Evolutionary conservation across 1,284 basidiomycete species (phyloP), one percentile per base, ranked within the genome.

Genomic region (Sphagnurus paluster): DNA sequence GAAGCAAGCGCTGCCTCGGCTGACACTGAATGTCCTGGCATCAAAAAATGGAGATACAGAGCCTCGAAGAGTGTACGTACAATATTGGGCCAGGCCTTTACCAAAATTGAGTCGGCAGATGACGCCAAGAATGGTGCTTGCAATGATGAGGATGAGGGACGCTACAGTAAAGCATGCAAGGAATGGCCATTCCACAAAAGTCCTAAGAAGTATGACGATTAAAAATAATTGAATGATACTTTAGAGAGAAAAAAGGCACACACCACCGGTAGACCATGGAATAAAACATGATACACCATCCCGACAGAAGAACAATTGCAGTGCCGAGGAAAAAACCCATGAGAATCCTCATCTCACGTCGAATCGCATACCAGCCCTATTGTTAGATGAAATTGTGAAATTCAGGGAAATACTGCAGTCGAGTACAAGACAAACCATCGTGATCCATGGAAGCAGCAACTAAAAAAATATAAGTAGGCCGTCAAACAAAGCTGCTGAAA

Each of bases 131-230:
- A 70, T 58, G 38, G 70, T 62, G 25, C 70, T 74, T 13, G 68
- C 63, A 28, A 74, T 48, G 35, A 80, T 67, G 16, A 80, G 64
- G 21, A 74, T 48, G 48, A 79, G 67, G 0, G 79, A 76, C 8
- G 71, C 62, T 17, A 74, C 64, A 3, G 72, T 75, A 50, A 72
- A 69, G 59, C 66, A 67, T 13, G 67, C 77, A 36, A 82, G 69
- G 58, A 75, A 79, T 0, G 77, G 74, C 79, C 79, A 84, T 51
- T 78, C 70, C 38, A 75, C 44, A 62, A 77, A 80, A 2, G 72
- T 72, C 71, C 69, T 72, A 39, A 16, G 42, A 36, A 13, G 41
- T n/a, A 14, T n/a, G 16, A 16, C 32, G 29, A 38, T 4, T n/a
- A n/a, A 43, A 7, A n/a, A 25, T 26, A 20, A 36, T 21, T 10